These are phyloP conservation scores for Zelopaecilomyces penicillatus DNA, from an alignment of 2,329 filamentous ascomycete species.

Conservation along the genomic window DNA sequence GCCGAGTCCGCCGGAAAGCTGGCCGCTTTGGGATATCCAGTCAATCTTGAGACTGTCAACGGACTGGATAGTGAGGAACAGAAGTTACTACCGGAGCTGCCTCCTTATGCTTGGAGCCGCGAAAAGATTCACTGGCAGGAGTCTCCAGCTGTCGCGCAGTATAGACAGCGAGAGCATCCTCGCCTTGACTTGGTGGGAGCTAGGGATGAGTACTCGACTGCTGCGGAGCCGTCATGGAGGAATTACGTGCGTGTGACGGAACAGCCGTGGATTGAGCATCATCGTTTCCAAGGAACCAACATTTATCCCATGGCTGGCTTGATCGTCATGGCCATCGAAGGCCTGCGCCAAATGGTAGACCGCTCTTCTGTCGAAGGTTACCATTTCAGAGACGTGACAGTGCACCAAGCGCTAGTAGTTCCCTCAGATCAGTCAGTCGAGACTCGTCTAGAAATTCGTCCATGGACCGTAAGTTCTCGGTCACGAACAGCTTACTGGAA, in stretches of 20 bases:
- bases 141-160: not conserved
- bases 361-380: not conserved
- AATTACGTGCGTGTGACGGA: not conserved
- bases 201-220: not conserved
- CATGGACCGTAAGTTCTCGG: not conserved
- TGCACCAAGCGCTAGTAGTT: not conserved
- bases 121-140: not conserved
- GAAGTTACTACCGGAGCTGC: not conserved
- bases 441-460: not conserved
- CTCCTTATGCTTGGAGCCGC: not conserved
- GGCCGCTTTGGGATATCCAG: not conserved
- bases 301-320: not conserved
- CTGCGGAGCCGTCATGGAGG: not conserved
- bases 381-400: not conserved
- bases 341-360: not conserved
- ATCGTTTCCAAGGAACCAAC: not conserved
- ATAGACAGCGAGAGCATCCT: not conserved
- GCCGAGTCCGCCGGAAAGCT: not conserved
- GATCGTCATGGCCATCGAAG: not conserved
- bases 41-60: not conserved
- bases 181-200: not conserved
- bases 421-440: not conserved
- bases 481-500: not conserved
- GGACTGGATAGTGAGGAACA: not conserved
- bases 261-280: not conserved